Base-by-base conservation (phyloP, 2,329 filamentous ascomycete genomes). In the Colletotrichum sp. region DNA sequence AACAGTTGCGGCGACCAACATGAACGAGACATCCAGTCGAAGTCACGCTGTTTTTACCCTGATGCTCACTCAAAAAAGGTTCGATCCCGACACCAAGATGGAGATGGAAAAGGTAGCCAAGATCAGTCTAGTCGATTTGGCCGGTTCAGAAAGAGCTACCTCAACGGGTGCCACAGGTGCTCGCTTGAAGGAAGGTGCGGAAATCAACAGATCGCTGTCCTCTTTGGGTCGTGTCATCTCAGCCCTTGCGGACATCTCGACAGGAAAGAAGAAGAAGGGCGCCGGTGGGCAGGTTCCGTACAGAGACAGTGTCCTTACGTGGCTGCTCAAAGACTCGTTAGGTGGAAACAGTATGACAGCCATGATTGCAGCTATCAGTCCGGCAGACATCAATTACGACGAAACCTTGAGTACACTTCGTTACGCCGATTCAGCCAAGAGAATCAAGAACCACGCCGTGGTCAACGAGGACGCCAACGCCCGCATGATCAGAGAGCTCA, bases 391-490 rank as follows among this genome's bases (percentile, higher is more conserved):
- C 88, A 99, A 99, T 86, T 99, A 98, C 83, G 97, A 99, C 79
- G 97, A 99, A 86, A 99, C 98, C 1, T 89, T 99, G 21, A 97
- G 96, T 83, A 99, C 97, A 1, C 89, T 99, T 32, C 93, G 98
- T 81, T 99, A 99, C 85, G 97, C 98, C 72, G 96, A 99, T 83
- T 98, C 96, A 9, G 97, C 97, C 30, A 99, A 99, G 88, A 93
- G 97, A 81, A 99, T 99, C 90, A 99, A 99, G 95, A 99, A 99
- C 87, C 97, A 99, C 85, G 97, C 97, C 73, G 97, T 99, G 67
- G 95, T 99, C 85, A 99, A 99, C 88, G 97, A 99, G 85, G 97
- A 99, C 86, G 96, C 97, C 63, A 99, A 99, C 83, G 97, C 97
- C 76, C 94, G 97, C 80, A 99, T 99, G 97, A 99, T 99, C 78